Percentiles rank a stretch among this genome's conserved stretches.
phyloP scores from a whole-genome alignment of 768 basidiomycete genomes.

The Termitomyces sp. region DNA sequence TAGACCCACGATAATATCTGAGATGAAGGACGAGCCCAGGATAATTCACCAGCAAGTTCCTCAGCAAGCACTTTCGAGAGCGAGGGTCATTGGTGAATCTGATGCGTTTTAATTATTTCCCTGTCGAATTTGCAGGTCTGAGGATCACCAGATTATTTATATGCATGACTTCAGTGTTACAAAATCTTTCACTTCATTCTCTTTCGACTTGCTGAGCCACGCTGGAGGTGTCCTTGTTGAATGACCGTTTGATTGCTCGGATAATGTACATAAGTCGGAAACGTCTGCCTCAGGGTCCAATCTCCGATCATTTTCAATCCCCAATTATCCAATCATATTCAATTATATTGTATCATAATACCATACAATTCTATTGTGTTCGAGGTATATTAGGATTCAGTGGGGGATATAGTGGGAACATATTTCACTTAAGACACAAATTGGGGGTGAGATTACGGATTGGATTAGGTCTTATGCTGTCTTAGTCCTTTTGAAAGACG shows the following conservation, averaged over 20 bases:
- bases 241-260: background rate
- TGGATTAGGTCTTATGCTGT: background rate
- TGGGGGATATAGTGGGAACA: background rate
- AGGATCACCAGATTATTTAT: background rate
- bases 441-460: background rate
- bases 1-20: no score
- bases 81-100: background rate
- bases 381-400: background rate
- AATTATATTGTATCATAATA: no score
- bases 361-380: background rate
- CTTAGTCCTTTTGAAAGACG: constrained; percentile 23
- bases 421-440: background rate
- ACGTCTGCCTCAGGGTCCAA: no score
- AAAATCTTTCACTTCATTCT: background rate
- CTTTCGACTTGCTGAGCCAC: background rate
- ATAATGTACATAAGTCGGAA: background rate
- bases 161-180: background rate
- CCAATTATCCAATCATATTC: no score
- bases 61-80: background rate
- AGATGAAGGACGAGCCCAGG: background rate
- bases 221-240: background rate
- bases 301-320: background rate
- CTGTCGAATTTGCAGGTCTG: background rate
- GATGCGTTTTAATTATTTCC: background rate
- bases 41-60: background rate